Evolutionary conservation across 129 eudicot species (phyloP).

Genomic region (Centaurea solstitialis): DNA sequence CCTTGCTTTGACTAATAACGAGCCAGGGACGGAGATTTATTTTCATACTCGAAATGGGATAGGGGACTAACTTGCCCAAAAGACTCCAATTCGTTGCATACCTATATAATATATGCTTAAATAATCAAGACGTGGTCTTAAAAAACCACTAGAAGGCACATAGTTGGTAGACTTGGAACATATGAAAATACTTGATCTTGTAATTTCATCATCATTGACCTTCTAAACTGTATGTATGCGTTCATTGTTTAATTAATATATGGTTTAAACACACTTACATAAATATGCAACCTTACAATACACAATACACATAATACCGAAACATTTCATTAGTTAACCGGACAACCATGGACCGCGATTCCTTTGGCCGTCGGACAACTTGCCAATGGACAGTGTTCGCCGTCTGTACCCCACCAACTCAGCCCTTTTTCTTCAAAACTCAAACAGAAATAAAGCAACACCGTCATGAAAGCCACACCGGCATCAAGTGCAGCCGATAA

Average conservation of each 20-base stretch:
- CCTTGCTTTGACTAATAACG: too few species aligned
- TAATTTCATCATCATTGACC: too few species aligned
- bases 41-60: too few species aligned
- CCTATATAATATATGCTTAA: too few species aligned
- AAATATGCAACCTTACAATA: background rate
- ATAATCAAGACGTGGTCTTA: too few species aligned
- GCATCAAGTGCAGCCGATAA: constrained; percentile 96
- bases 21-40: too few species aligned
- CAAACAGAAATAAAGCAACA: constrained; percentile 64
- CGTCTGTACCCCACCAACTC: constrained; percentile 86
- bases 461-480: constrained; percentile 95
- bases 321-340: constrained; percentile 35
- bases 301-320: constrained; percentile 2
- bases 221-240: background rate
- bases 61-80: too few species aligned
- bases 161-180: too few species aligned
- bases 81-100: too few species aligned
- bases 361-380: constrained; percentile 90
- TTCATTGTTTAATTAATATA: background rate
- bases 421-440: constrained; percentile 49
- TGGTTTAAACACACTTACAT: background rate
- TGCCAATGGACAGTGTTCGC: constrained; percentile 81
- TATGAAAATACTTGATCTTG: too few species aligned
- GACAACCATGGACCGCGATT: constrained; percentile 65
- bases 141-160: too few species aligned